phyloP scores from a whole-genome alignment of 257 asterid genomes.

The Cynanchum wilfordii region DNA sequence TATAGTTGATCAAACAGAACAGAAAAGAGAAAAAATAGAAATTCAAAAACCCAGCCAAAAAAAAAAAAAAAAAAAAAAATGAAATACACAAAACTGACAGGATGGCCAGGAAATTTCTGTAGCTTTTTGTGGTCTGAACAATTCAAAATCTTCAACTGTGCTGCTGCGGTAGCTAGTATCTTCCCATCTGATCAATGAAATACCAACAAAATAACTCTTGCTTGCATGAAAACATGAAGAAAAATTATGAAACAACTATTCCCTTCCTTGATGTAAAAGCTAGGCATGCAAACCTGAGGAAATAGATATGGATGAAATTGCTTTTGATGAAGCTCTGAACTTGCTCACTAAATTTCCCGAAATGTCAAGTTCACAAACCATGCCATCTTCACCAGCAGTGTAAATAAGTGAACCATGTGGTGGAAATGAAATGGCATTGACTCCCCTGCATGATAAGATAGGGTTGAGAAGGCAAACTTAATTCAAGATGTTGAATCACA shows the following conservation, averaged over 20 bases:
- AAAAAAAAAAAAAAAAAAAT: conserved; percentile 3
- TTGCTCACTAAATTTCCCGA: conserved; percentile 63
- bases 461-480: background rate
- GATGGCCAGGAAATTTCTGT: conserved; percentile 93
- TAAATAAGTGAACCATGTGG: conserved; percentile 54
- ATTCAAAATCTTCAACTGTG: conserved; percentile 69
- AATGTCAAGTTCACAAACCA: conserved; percentile 71
- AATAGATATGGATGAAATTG: conserved; percentile 68
- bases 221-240: conserved; percentile 9
- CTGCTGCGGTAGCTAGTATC: conserved; percentile 69
- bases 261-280: background rate
- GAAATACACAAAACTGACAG: conserved; percentile 51
- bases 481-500: background rate
- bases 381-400: conserved; percentile 85
- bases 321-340: conserved; percentile 64
- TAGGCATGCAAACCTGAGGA: conserved; percentile 54
- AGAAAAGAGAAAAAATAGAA: background rate
- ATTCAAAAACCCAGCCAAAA: background rate
- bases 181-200: conserved; percentile 64
- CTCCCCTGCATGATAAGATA: conserved; percentile 59
- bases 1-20: background rate
- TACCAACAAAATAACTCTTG: conserved; percentile 5
- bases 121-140: conserved; percentile 57
- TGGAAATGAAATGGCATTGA: conserved; percentile 63
- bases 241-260: background rate